Base-by-base conservation (phyloP, 768 basidiomycete species). In the Podaxis sp. region DNA sequence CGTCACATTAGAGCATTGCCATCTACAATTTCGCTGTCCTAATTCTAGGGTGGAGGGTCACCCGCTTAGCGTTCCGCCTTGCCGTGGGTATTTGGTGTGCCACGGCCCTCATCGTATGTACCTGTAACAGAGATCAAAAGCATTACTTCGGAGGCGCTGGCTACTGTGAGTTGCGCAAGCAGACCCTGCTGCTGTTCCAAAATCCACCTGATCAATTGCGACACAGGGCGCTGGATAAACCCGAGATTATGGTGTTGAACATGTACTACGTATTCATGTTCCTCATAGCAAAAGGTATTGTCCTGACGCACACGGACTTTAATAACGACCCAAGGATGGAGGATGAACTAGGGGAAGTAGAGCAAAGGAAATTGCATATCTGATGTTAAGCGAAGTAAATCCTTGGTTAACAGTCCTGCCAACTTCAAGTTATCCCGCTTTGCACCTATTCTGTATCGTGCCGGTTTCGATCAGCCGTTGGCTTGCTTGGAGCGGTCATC, bases 151-250 rank as follows among this genome's bases (percentile, higher is more conserved):
- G 79, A 0, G 61, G 70, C 28, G 77, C 77, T 0, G 73, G 72
- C n/a, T 73, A 73, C 58, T 80, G 78, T 78, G 48, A 57, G 74
- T 69, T 32, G 32, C 5, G 11, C 36, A n/a, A 46, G 28, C 21
- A 23, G 35, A 11, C 14, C 23, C 53, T 40, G 21, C 16, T 58
- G 3, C 32, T 32, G 32, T 9, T 32, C 59, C 37, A 4, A n/a
- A 23, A 44, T 18, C 10, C 16, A 25, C 23, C 47, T 1, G 11
- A n/a, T 40, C 55, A 13, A 35, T 48, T 51, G 2, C 27, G 23
- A 25, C 16, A 3, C 62, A 82, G 81, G 82, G 83, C 83, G 83
- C 63, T 84, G 83, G 82, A 82, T 84, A 44, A 21, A 59, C 63
- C 3, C 40, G 65, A 3, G 59, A 69, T 0, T 80, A 71, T 62